A percentile compares a stretch with the other conserved stretches of the same genome.
phyloP scores from a whole-genome alignment of 345 rosid genomes.

The Linum lewisii region DNA sequence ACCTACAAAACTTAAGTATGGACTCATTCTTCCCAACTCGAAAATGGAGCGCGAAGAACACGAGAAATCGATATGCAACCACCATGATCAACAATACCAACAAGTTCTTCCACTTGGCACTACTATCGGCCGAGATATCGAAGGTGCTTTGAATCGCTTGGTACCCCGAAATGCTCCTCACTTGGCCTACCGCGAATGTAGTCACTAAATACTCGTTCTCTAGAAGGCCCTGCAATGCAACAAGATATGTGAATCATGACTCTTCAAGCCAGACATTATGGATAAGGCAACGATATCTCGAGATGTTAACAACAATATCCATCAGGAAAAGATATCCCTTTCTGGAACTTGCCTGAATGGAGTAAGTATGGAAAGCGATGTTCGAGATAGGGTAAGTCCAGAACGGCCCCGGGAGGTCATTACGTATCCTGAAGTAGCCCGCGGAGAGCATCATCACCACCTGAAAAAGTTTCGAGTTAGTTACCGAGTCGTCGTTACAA shows the following conservation, averaged over 20 bases:
- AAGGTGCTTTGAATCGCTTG: conserved; percentile 65
- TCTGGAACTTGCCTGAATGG: conserved; percentile 48
- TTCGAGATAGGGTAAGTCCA: conserved; percentile 94
- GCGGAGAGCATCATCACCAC: conserved; percentile 96
- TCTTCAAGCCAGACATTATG: too few species aligned
- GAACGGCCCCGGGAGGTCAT: conserved; percentile 63
- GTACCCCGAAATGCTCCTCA: conserved; percentile 75
- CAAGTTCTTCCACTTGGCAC: conserved; percentile 82
- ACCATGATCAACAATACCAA: conserved; percentile 74
- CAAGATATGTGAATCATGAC: too few species aligned
- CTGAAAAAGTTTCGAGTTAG: conserved; percentile 40
- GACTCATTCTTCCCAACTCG: conserved; percentile 21
- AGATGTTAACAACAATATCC: too few species aligned
- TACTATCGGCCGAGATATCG: conserved; percentile 63
- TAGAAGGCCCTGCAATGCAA: conserved; percentile 46
- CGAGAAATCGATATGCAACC: conserved; percentile 55
- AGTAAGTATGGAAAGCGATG: conserved; percentile 79
- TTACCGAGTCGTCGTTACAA: conserved; percentile 68
- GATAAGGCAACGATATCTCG: too few species aligned
- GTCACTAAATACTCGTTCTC: conserved; percentile 88
- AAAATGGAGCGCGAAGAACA: conserved; percentile 51
- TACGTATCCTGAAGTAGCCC: conserved; percentile 82
- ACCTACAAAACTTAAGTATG: conserved; percentile 22
- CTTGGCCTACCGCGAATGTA: conserved; percentile 83
- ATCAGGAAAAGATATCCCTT: too few species aligned